Percentiles rank a stretch among this genome's conserved stretches.
These are phyloP conservation scores for Xylaria nigripes DNA, from an alignment of 495 filamentous ascomycete genomes.

Conservation along the genomic window DNA sequence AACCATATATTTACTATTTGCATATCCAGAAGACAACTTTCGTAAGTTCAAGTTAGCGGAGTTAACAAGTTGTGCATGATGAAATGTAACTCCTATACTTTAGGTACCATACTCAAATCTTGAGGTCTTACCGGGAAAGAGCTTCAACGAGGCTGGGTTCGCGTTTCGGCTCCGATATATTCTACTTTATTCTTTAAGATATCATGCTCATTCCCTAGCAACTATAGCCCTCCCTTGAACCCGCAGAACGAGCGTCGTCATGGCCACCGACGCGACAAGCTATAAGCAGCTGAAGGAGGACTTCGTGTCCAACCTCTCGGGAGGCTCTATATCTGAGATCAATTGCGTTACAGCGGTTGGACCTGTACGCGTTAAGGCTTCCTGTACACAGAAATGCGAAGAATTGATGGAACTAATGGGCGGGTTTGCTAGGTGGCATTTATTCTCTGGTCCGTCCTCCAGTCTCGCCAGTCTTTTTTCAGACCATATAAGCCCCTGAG, in stretches of 20 bases:
- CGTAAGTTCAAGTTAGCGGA: too few species aligned
- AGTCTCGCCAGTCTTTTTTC: conserved; percentile 82
- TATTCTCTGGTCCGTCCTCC: conserved; percentile 81
- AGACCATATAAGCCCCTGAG: conserved; percentile 58
- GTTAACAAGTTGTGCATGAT: too few species aligned
- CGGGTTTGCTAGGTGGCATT: conserved; percentile 55
- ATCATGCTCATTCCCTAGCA: background rate
- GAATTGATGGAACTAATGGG: conserved; percentile 7
- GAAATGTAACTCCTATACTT: too few species aligned
- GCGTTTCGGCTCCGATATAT: background rate
- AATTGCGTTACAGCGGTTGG: conserved; percentile 75
- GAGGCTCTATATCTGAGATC: conserved; percentile 76
- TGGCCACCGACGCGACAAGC: conserved; percentile 35
- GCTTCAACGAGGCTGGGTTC: too few species aligned
- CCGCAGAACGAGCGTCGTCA: conserved; percentile 8
- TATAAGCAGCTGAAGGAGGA: conserved; percentile 91
- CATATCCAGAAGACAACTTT: too few species aligned
- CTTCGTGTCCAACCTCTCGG: conserved; percentile 88
- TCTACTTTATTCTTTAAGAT: background rate
- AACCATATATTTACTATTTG: too few species aligned
- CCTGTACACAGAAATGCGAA: background rate
- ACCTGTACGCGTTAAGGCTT: conserved; percentile 54
- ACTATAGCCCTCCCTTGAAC: background rate
- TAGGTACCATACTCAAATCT: background rate
- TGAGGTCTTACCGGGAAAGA: conserved; percentile 15